These are phyloP conservation scores for Phaeosphaeriaceae sp. DNA, from an alignment of 2,329 filamentous ascomycete genomes.

Conservation along the genomic window DNA sequence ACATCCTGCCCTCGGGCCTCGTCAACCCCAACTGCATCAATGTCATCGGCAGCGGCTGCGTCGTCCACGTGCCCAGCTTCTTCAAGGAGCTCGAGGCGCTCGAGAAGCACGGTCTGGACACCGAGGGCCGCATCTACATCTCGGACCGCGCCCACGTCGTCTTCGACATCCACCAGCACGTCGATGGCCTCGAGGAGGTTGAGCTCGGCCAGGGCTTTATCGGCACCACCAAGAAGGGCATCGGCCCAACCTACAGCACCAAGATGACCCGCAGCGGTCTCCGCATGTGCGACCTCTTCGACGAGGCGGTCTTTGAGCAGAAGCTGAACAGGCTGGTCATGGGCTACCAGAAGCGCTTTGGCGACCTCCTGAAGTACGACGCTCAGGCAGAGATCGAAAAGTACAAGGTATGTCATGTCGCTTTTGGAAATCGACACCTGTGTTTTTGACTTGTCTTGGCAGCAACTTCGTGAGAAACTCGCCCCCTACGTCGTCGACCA, in stretches of 20 bases:
- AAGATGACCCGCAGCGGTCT: conserved; percentile 73
- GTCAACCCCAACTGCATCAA: conserved; percentile 76
- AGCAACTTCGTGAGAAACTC: conserved; percentile 65
- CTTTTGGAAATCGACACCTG: too few relatives aligned
- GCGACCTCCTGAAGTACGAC: conserved; percentile 71
- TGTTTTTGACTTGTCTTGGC: too few relatives aligned
- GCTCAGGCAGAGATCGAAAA: conserved; percentile 72
- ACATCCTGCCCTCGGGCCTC: conserved; percentile 66
- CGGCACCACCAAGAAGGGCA: conserved; percentile 61
- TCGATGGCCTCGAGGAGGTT: conserved; percentile 73
- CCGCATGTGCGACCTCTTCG: conserved; percentile 71
- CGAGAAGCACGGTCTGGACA: conserved; percentile 68
- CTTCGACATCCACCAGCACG: conserved; percentile 70
- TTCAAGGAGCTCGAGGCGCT: conserved; percentile 70
- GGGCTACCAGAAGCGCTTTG: conserved; percentile 74
- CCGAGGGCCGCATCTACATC: conserved; percentile 68
- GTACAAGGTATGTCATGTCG: conserved; percentile 59
- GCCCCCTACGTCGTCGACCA: conserved; percentile 71
- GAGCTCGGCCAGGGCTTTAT: conserved; percentile 58
- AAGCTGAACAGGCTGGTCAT: conserved; percentile 69
- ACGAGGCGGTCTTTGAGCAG: conserved; percentile 70
- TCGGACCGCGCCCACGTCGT: conserved; percentile 70
- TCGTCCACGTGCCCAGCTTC: conserved; percentile 73
- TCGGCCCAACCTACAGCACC: conserved; percentile 67
- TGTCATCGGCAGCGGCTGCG: conserved; percentile 72